Base-by-base conservation (phyloP, 1,284 basidiomycete species). In the Sporisorium sorghi region DNA sequence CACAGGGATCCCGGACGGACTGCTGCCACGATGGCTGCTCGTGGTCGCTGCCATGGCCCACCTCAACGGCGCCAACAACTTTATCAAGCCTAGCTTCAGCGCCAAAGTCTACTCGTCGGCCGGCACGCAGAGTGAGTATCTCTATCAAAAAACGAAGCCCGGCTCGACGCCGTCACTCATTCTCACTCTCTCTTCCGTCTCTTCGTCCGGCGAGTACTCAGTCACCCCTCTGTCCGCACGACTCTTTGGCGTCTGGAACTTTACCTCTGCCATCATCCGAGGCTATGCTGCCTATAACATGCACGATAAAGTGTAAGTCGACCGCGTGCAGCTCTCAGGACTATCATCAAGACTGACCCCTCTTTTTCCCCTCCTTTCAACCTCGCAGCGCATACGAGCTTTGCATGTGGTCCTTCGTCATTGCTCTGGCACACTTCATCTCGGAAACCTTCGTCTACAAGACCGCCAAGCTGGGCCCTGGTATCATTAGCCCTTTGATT, bases 391-490 rank as follows among this genome's bases (percentile, higher is more conserved):
- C 74, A 8, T 99, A 97, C 86, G 90, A 96, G 84, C 90, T 98
- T 85, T 89, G 93, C 17, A 86, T 96, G 70, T 88, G 91, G 83
- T 91, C 92, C 35, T 98, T 95, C 86, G 89, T 93, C 67, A 90
- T 97, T 77, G 95, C 94, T 0, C 91, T 95, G 73, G 89, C 87
- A 12, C 96, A 99, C 87, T 97, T 97, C 83, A 87, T 88, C 33
- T 91, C 92, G 26, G 96, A 99, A 86, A 85, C 93, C 59, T 85
- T 94, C 80, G 88, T 96, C 73, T 98, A 91, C 86, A 89, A 90
- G 64, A 91, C 93, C 5, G 90, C 92, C 55, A 91, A 88, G 61
- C 70, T 92, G 46, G 58, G 88, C 57, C 79, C 87, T 0, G 90
- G 90, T 0, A 88, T 91, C 26, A 82, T 94, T 47, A 90, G 90